Conservation (phyloP, 1,284 basidiomycete species). For the Leccinum fuscescens region DNA sequence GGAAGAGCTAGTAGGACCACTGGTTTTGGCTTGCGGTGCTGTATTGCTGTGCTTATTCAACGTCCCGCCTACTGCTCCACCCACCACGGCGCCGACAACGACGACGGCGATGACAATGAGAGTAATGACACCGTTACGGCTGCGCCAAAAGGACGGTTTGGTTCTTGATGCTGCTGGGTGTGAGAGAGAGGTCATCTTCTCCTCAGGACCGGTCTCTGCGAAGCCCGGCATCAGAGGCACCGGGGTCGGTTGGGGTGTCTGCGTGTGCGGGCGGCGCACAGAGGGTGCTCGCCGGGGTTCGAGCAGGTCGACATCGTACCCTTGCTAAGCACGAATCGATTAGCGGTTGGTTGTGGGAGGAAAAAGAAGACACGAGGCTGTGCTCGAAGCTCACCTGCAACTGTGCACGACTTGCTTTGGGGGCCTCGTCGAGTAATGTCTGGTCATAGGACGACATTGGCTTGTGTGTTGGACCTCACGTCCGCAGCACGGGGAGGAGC, state of each 20-base stretch:
- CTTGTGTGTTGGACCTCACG: not conserved
- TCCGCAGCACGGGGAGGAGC: not conserved
- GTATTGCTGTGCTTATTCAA: constrained; percentile 26
- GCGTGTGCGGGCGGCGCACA: constrained; percentile 15
- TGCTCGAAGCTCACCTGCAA: constrained; percentile 39
- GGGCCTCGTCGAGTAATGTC: constrained; percentile 41
- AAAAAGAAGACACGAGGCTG: not conserved
- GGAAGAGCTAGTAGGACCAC: accelerated
- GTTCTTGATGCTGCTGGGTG: constrained; percentile 4
- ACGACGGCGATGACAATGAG: constrained; percentile 38
- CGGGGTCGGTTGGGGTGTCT: not conserved
- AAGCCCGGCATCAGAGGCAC: constrained; percentile 6
- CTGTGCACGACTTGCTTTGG: constrained; percentile 45
- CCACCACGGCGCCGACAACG: constrained; percentile 54
- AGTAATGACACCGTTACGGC: constrained; percentile 38
- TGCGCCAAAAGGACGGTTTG: constrained; percentile 29
- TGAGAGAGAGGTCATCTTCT: constrained; percentile 18
- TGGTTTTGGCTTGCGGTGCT: not conserved
- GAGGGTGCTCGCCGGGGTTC: constrained; percentile 26
- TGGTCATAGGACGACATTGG: constrained; percentile 44
- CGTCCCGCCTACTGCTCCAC: constrained; percentile 60
- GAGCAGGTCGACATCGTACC: constrained; percentile 52
- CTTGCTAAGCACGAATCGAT: constrained; percentile 38
- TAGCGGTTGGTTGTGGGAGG: not conserved
- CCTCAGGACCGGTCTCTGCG: constrained; percentile 13